Percentiles rank a stretch among this genome's conserved stretches.
Conservation (phyloP, 78 protist species). For the Monosiga brevicollis region DNA sequence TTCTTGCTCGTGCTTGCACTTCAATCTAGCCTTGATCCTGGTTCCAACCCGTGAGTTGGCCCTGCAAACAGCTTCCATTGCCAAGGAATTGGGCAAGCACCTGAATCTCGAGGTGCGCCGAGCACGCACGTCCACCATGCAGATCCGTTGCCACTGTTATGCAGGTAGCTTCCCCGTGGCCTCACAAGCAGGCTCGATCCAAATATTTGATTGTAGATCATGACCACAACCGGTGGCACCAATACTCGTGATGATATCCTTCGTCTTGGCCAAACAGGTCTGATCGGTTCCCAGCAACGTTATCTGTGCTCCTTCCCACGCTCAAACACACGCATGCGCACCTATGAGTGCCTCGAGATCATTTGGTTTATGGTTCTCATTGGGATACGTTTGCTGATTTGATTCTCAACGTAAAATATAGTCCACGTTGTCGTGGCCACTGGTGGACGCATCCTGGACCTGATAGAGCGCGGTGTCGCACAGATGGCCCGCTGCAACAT, state of each 20-base stretch:
- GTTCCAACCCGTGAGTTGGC: conserved; percentile 97
- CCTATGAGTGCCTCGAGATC: neutral
- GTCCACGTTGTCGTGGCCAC: conserved; percentile 95
- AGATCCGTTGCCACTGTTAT: no score
- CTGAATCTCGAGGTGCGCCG: conserved; percentile 62
- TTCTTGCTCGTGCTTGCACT: neutral
- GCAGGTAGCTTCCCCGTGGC: no score
- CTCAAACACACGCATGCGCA: neutral
- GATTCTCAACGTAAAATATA: neutral
- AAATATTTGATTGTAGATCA: no score
- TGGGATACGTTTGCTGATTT: neutral
- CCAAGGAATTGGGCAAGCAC: conserved; percentile 83
- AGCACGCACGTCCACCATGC: no score
- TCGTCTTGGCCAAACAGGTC: conserved; percentile 32
- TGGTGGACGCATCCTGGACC: conserved; percentile 88
- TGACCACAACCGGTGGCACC: conserved; percentile 94
- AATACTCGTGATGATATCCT: conserved; percentile 75
- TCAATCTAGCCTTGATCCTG: conserved; percentile 61
- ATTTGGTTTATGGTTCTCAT: neutral
- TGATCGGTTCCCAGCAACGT: neutral
- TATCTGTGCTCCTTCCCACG: neutral
- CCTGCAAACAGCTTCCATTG: conserved; percentile 85
- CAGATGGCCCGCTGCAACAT: conserved; percentile 45
- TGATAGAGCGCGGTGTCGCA: conserved; percentile 59
- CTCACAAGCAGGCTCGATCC: no score